Base-by-base conservation (phyloP, 495 filamentous ascomycete species). In the Tuber magnatum region DNA sequence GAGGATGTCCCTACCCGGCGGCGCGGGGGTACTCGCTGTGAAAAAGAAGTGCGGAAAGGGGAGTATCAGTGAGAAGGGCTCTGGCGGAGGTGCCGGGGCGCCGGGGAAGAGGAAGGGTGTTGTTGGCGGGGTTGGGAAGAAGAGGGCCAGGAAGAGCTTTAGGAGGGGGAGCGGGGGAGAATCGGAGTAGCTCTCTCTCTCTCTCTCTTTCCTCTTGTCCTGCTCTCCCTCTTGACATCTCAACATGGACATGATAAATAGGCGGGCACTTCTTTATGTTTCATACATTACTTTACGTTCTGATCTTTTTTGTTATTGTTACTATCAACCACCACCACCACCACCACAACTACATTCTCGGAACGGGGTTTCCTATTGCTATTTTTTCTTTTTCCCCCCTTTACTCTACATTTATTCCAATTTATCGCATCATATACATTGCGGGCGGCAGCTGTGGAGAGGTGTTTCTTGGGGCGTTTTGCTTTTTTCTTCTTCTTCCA, bases 11-110 rank as follows among this genome's bases (percentile, higher is more conserved):
- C 72, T 38, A 72, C 77, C 24, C 10, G 70, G 76, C 35, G 68
- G 76, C 61, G 78, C 77, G 14, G 76, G 76, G 40, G 74, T 70
- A 0, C 76, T 75, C 8, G 73, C 70, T 6, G 69, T 76, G 24
- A 78, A 65, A 0, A 43, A 76, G 69, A 68, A 77, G 35, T 69
- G 76, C 16, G 68, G 77, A 12, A 79, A 79, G 40, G 77, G 76
- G 20, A 79, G 51, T 42, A 76, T 72, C 14, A 72, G 74, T 22
- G 78, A 79, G 72, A 79, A 79, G 70, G 61, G 76, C 3, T 77
- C 71, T 22, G 69, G 77, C 3, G 72, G 76, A 2, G 76, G 69
- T 2, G 69, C 74, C 2, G 48, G 69, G n/a, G 69, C 69, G 9
- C 56, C 41, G 24, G 77, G 77, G 77, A 79, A 77, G 32, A 71